Evolutionary conservation across 768 basidiomycete genomes (phyloP), one percentile per base, ranked within the genome.

Genomic region (Lentinula raphanica): DNA sequence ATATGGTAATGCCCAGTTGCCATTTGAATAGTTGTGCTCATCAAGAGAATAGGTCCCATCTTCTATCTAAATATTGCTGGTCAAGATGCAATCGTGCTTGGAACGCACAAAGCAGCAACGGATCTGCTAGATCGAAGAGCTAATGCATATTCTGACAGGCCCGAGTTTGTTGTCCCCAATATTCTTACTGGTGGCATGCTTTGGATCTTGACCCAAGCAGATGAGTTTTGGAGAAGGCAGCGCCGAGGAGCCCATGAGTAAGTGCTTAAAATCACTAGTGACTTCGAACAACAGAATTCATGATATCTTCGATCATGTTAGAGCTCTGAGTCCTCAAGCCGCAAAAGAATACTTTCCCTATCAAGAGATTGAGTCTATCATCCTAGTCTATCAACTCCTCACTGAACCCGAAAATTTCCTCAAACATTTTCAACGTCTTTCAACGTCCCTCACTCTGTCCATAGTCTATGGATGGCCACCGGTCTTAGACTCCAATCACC

Each of bases 1-100:
- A 59, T 78, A 72, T 51, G 76, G 76, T 67, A 39, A 21, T 65
- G 49, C 15, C 19, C n/a, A 28, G 45, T 48, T 48, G 39, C n/a
- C 45, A 5, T 13, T 49, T 15, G 27, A 17, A n/a, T 25, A 36
- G 15, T 21, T 7, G 5, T 35, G 13, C 32, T 35, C 12, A 46
- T 29, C 23, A n/a, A 9, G 19, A 29, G 1, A 32, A 36, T 3
- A 54, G 58, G 58, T 11, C 58, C 58, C 13, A 54, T 59, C 13
- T 29, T 59, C 25, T 59, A 54, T 23, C 38, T 54, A 17, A 29
- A 49, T 13, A 7, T 49, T 13, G 27, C 45, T 11, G 58, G 58
- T 5, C 49, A 42, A 13, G 42, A 36, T 17, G 21, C 44, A n/a
- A 28, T 59, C 32, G 39, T 59, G 8, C 19, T 59, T 11, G 45